A percentile compares a stretch with the other conserved stretches of the same genome.
Conservation (phyloP, 2,329 filamentous ascomycete genomes). For the Colletotrichum musicola region DNA sequence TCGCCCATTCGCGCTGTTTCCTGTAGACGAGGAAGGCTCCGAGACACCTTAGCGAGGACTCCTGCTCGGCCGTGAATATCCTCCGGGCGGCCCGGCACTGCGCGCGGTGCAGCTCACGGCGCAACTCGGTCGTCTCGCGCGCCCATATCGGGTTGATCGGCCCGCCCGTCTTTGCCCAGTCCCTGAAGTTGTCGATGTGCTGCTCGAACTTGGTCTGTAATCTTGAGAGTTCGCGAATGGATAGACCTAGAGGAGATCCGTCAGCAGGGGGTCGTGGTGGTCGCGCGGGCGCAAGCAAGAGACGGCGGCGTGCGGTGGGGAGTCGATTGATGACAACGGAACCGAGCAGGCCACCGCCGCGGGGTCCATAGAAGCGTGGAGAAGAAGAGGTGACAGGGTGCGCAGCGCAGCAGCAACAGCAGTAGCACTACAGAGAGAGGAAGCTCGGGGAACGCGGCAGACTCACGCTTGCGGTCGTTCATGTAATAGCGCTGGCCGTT, state of each 20-base stretch:
- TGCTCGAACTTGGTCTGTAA: constrained; percentile 60
- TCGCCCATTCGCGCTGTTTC: constrained; percentile 56
- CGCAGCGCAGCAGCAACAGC: background rate
- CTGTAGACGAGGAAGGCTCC: constrained; percentile 68
- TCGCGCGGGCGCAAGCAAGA: constrained; percentile 7
- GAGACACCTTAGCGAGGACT: constrained; percentile 63
- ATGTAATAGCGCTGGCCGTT: constrained; percentile 70
- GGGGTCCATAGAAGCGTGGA: constrained; percentile 25
- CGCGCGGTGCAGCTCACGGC: constrained; percentile 66
- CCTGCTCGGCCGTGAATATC: constrained; percentile 66
- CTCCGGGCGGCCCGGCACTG: constrained; percentile 70
- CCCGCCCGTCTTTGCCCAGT: constrained; percentile 67
- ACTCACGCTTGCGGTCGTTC: constrained; percentile 66
- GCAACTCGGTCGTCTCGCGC: constrained; percentile 62
- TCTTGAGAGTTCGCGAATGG: constrained; percentile 62
- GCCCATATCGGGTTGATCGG: constrained; percentile 69
- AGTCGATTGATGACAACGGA: constrained; percentile 1
- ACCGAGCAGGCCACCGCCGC: constrained; percentile 7
- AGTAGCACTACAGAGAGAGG: too few relatives aligned
- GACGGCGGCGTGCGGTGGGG: constrained; percentile 8
- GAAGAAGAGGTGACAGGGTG: constrained; percentile 13
- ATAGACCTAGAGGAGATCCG: constrained; percentile 56
- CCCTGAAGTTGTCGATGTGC: constrained; percentile 64
- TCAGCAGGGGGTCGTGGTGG: constrained; percentile 35
- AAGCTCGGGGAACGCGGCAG: background rate